Percentiles rank a stretch among this genome's conserved stretches.
phyloP scores from a whole-genome alignment of 352 stramenopile species.

The Discostella stelligera region DNA sequence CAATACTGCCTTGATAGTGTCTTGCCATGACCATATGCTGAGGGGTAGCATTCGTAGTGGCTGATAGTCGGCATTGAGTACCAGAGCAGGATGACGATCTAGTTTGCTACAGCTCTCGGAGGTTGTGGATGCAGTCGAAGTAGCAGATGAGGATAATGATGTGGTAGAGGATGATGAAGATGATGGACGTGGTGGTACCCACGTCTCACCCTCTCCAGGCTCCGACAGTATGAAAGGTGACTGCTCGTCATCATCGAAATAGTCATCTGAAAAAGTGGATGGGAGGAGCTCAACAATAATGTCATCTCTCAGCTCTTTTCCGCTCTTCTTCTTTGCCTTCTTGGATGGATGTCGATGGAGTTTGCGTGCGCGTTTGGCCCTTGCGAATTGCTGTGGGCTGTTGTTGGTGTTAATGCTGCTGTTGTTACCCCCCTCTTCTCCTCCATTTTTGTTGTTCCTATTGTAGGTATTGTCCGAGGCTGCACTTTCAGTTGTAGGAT shows the following conservation, averaged over 20 bases:
- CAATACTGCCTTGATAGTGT: constrained; percentile 84
- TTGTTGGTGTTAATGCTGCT: neutral
- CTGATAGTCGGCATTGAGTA: constrained; percentile 86
- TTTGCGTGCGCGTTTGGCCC: neutral
- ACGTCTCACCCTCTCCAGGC: neutral
- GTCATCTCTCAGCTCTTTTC: neutral
- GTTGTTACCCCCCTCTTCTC: neutral
- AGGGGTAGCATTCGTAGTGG: constrained; percentile 81
- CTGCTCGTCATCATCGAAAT: neutral
- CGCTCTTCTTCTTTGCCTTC: neutral
- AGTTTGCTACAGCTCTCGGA: constrained; percentile 44
- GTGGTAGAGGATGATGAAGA: neutral
- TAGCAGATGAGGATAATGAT: neutral
- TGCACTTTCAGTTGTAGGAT: neutral
- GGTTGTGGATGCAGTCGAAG: neutral
- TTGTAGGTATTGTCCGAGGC: neutral
- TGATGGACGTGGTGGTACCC: neutral
- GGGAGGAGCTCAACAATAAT: neutral
- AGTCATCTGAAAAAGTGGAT: neutral
- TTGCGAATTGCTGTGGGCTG: neutral
- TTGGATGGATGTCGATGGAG: neutral
- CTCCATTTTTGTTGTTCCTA: neutral
- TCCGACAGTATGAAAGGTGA: constrained; percentile 7
- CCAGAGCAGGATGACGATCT: constrained; percentile 68
- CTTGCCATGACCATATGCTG: constrained; percentile 83